Conservation (phyloP, 129 eudicot species). For the Artemisia tridentata region DNA sequence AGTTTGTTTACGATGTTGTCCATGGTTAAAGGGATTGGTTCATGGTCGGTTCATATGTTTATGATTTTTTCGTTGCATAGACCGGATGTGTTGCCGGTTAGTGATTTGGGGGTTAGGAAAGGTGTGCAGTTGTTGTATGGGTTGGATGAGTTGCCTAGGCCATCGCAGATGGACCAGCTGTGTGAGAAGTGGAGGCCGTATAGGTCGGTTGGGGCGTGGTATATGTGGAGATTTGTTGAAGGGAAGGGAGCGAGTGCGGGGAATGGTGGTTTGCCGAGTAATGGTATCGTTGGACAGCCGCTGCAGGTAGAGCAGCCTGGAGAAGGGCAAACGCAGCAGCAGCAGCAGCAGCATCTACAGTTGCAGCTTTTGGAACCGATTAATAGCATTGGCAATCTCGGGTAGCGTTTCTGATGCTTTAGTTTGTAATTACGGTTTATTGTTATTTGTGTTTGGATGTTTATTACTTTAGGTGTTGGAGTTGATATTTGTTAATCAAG, state of each 20-base stretch:
- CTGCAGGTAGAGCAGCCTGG: constrained; percentile 48
- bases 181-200: constrained; percentile 96
- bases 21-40: constrained; percentile 95
- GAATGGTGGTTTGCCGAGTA: constrained; percentile 36
- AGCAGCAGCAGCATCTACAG: constrained; percentile 56
- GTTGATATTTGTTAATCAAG: not conserved
- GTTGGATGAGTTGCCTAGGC: constrained; percentile 85
- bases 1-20: constrained; percentile 81
- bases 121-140: constrained; percentile 78
- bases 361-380: constrained; percentile 85
- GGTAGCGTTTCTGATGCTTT: constrained; percentile 44
- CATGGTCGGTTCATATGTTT: constrained; percentile 98
- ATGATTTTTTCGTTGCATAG: constrained; percentile 89
- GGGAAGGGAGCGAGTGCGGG: constrained; percentile 52
- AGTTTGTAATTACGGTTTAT: not conserved
- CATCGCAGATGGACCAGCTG: constrained; percentile 88
- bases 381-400: constrained; percentile 75
- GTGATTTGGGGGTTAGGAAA: constrained; percentile 89
- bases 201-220: constrained; percentile 92
- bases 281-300: constrained; percentile 35
- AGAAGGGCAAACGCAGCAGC: constrained; percentile 36
- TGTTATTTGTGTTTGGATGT: not conserved
- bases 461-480: constrained; percentile 2
- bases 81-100: constrained; percentile 89
- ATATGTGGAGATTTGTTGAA: constrained; percentile 93